Evolutionary conservation across 306 rosid species (phyloP).

Genomic region (Glycine tomentella): DNA sequence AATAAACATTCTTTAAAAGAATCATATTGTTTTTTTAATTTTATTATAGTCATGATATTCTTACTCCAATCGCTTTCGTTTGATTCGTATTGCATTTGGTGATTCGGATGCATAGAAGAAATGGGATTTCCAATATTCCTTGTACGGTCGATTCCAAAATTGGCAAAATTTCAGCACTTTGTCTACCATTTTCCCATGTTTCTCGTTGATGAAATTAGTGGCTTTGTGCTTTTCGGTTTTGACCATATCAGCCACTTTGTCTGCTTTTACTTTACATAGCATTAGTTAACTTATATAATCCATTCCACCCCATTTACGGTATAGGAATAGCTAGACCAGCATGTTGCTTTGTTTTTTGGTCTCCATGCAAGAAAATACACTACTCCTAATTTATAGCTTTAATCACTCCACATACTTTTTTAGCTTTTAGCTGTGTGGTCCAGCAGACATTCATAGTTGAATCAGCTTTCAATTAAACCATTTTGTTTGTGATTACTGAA

Average conservation of each 20-base stretch:
- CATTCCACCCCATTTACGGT: not conserved
- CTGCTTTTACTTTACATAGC: no score
- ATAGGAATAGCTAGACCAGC: no score
- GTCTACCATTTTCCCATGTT: not conserved
- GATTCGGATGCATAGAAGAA: no score
- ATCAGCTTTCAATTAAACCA: no score
- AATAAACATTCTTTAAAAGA: no score
- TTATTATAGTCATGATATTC: no score
- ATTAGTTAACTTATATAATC: slow-evolving; percentile 23
- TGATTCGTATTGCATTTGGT: not conserved
- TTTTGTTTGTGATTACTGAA: no score
- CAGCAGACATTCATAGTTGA: not conserved
- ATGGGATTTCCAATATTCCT: not conserved
- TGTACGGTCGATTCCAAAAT: slow-evolving; percentile 26
- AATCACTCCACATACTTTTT: not conserved
- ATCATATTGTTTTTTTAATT: no score
- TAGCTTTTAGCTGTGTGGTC: slow-evolving; percentile 21
- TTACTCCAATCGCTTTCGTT: not conserved
- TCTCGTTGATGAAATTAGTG: not conserved
- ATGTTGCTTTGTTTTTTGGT: no score
- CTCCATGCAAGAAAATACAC: no score
- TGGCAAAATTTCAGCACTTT: slow-evolving; percentile 27
- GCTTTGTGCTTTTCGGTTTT: not conserved
- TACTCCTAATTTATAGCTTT: not conserved
- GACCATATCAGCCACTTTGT: not conserved